A percentile compares a stretch with the other conserved stretches of the same genome.
phyloP scores from a whole-genome alignment of 1,284 basidiomycete species.

The Leccinum griseonigrum region DNA sequence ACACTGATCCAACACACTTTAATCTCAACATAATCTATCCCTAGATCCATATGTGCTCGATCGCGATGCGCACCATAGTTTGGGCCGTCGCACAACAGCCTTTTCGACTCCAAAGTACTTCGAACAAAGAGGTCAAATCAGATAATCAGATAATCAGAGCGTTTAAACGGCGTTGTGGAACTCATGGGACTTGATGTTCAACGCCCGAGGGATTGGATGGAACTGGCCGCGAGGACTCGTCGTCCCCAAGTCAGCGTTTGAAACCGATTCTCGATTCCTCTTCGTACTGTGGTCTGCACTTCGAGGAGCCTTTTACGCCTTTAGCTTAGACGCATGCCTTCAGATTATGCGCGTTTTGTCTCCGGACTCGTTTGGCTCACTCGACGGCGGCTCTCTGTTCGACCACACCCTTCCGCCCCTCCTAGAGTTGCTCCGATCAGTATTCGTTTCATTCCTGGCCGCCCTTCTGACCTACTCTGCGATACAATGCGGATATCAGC shows the following conservation, averaged over 20 bases:
- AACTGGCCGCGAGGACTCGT: conserved; percentile 25
- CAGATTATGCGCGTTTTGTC: conserved; percentile 41
- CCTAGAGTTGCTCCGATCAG: conserved; percentile 42
- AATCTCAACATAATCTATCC: not conserved
- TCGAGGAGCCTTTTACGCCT: conserved; percentile 29
- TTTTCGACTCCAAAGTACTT: conserved; percentile 10
- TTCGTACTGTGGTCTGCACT: conserved; percentile 29
- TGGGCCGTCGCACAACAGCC: conserved; percentile 21
- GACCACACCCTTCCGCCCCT: conserved; percentile 40
- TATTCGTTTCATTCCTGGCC: conserved; percentile 38
- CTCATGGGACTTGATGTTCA: conserved; percentile 26
- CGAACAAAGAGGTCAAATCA: not conserved
- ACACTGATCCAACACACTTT: not conserved
- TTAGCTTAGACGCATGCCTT: conserved; percentile 36
- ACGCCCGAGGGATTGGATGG: conserved; percentile 28
- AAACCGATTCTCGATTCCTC: conserved; percentile 14
- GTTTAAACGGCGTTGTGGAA: conserved; percentile 21
- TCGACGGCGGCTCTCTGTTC: conserved; percentile 45
- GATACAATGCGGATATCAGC: conserved; percentile 42
- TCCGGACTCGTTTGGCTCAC: conserved; percentile 37
- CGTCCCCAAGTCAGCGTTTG: conserved; percentile 16
- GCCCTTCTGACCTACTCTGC: conserved; percentile 42
- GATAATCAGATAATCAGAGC: not conserved
- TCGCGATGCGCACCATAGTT: conserved; percentile 11
- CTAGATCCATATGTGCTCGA: conserved; percentile 18